phyloP scores from a whole-genome alignment of 1,284 basidiomycete species.

The Caloboletus inedulis region DNA sequence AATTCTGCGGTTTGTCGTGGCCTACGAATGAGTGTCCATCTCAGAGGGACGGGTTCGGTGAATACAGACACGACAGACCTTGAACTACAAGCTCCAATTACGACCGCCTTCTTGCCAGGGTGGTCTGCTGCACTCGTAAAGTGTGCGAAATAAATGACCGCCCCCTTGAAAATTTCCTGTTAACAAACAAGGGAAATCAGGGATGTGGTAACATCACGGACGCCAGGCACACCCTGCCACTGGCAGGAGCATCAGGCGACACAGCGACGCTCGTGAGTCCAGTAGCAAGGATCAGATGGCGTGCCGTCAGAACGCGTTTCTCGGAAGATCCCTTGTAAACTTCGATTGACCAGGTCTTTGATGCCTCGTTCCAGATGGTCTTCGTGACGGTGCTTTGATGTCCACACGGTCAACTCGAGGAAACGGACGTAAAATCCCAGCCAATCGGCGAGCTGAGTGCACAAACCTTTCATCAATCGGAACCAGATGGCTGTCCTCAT shows the following conservation, averaged over 20 bases:
- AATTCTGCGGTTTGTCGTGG: constrained; percentile 41
- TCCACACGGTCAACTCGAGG: constrained; percentile 68
- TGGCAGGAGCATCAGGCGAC: constrained; percentile 48
- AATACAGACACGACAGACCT: constrained; percentile 31
- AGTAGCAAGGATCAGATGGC: constrained; percentile 60
- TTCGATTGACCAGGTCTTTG: constrained; percentile 54
- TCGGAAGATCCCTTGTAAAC: constrained; percentile 42
- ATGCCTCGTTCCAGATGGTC: constrained; percentile 37
- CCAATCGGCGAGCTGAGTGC: constrained; percentile 59
- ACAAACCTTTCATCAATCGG: not conserved
- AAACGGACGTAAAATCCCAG: constrained; percentile 63
- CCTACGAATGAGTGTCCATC: constrained; percentile 21
- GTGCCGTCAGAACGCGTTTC: constrained; percentile 48
- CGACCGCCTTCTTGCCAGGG: constrained; percentile 52
- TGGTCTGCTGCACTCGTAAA: constrained; percentile 46
- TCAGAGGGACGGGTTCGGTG: not conserved
- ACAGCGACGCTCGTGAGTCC: constrained; percentile 57
- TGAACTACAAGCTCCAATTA: constrained; percentile 57
- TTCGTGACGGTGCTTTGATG: constrained; percentile 46
- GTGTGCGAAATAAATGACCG: constrained; percentile 46
- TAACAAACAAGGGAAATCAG: not conserved
- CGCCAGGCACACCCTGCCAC: constrained; percentile 32
- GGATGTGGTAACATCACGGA: not conserved
- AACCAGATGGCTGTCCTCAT: not conserved
- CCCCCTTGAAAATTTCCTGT: constrained; percentile 49